These are phyloP conservation scores for Leccinum boreale DNA, from an alignment of 768 basidiomycete species.

Conservation along the genomic window DNA sequence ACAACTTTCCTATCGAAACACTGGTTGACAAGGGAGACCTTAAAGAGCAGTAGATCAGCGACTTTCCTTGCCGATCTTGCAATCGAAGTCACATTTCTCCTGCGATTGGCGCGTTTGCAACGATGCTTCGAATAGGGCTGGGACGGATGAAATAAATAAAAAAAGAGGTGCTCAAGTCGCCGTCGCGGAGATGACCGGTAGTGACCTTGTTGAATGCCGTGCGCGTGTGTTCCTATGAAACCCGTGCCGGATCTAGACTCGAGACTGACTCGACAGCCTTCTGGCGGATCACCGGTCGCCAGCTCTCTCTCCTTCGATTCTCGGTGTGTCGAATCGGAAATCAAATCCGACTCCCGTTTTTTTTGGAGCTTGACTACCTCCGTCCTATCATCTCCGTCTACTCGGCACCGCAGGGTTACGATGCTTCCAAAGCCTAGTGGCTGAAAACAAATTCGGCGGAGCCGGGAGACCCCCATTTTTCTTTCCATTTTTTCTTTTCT, in stretches of 20 bases:
- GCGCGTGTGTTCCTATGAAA: neutral
- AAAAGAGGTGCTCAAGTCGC: constrained; percentile 5
- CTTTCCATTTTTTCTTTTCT: neutral
- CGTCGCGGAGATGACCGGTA: constrained; percentile 13
- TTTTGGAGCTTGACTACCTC: neutral
- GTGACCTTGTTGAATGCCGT: neutral
- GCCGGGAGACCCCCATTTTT: neutral
- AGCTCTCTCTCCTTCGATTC: neutral
- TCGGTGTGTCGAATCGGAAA: constrained; percentile 10
- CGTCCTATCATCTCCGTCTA: neutral
- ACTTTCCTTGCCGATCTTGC: constrained; percentile 9
- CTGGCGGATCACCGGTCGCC: constrained; percentile 7
- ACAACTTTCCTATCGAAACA: neutral
- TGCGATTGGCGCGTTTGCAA: constrained; percentile 1
- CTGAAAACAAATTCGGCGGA: neutral
- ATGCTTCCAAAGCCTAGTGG: neutral
- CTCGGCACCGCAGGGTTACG: neutral
- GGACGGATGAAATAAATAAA: neutral
- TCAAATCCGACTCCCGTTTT: neutral
- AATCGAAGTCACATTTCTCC: neutral
- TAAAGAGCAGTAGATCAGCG: constrained; percentile 6
- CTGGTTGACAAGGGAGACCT: neutral
- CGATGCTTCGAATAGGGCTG: neutral
- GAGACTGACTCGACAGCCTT: constrained; percentile 5
- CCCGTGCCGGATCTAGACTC: constrained; percentile 4